Evolutionary conservation across 257 asterid genomes (phyloP), one percentile per base, ranked within the genome.

Genomic region (Solanum pimpinellifolium): DNA sequence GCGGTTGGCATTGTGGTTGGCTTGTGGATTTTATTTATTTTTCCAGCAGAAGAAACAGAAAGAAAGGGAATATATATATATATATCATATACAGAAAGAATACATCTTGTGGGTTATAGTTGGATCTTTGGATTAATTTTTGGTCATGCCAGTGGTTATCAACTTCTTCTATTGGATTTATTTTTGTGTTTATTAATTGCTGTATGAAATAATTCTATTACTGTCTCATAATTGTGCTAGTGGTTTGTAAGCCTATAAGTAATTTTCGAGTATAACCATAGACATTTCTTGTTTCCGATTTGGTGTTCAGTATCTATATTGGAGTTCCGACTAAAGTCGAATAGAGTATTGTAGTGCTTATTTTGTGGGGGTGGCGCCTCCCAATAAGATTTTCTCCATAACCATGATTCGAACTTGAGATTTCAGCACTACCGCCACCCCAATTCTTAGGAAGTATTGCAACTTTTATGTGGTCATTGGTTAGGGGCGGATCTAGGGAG

Each of bases 111-210:
- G 62, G 56, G 65, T 88, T 82, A 88, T 56, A 85, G 90, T 90
- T 85, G 90, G 90, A 25, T 88, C 83, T 47, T 81, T 81, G 85
- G 41, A 74, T 76, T 78, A 72, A 86, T 56, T 86, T 70, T 81
- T 90, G 92, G 83, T 72, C 69, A 73, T 84, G 88, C 35, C 35
- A 85, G 91, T 89, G 86, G 18, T 86, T 81, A 85, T 80, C 66
- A 87, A 85, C 59, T 86, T 66, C 86, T 47, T 90, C 69, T 66
- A 18, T 81, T 49, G 46, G 92, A 93, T 94, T 95, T 92, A 93
- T 93, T 94, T 91, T 91, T 92, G 91, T 94, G 93, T 90, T 90
- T 91, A 69, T 91, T 90, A 88, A 87, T 85, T 88, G 39, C 87
- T 89, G 91, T 90, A 93, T 91, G 93, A 88, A 78, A 86, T 89